Base-by-base conservation (phyloP, 345 rosid species). In the Eutrema japonicum region DNA sequence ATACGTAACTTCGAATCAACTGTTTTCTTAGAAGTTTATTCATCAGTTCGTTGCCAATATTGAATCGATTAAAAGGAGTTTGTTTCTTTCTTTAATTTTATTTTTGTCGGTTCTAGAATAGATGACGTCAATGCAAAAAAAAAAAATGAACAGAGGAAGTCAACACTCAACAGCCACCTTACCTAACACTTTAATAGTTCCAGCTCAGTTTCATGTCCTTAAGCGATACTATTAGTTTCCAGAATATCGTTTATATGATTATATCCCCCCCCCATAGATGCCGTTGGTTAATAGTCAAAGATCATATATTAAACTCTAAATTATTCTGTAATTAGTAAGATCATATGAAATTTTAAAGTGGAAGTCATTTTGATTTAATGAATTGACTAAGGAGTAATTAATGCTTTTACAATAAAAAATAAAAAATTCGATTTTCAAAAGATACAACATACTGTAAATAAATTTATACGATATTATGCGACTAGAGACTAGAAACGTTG, bases 81-180 rank as follows among this genome's bases (percentile, higher is more conserved):
- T 42, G 2, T 22, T 1, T 51, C 7, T 6, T 10, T 68, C 41
- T 30, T 16, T 33, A 4, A 33, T 74, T 18, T 13, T 30, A 7
- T 67, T 33, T 48, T 67, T 67, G 73, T 75, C 62, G 62, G 47
- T 74, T 67, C 11, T 55, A 54, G 22, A 54, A 12, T 16, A 51
- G 36, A 71, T 6, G 54, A 12, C 45, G 45, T 33, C 10, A 13
- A 61, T 42, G 27, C 29, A 43, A 50, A 49, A 30, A 40, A 51
- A 45, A 4, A 63, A 46, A 43, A 29, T 18, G 35, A 68, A 43
- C 42, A 14, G 63, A 35, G 8, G 22, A 43, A 61, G 73, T 61
- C 75, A 76, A 62, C 74, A 60, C 64, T 75, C 52, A 76, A 76
- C 74, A 12, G 75, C 79, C 70, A 69, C 49, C 41, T 16, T 16